phyloP scores from a whole-genome alignment of 345 rosid species.

The Corymbia maculata region DNA sequence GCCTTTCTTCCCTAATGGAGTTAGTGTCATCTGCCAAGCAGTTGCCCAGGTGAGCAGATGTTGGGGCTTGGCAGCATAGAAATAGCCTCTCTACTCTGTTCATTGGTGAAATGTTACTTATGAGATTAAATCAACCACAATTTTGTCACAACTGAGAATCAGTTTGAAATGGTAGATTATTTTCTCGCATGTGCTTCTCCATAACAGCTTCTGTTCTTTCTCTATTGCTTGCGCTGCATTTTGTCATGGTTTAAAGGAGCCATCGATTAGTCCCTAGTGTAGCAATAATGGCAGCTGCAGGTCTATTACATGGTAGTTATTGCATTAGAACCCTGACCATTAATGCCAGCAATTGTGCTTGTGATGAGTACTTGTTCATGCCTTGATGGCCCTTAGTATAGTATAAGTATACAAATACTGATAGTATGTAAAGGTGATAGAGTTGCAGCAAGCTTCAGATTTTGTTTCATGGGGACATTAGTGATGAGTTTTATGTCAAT shows the following conservation, averaged over 20 bases:
- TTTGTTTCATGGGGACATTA: background rate
- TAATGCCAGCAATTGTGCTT: background rate
- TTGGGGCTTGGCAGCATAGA: background rate
- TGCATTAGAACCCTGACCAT: background rate
- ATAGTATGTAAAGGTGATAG: background rate
- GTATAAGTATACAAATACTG: background rate
- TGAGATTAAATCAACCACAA: background rate
- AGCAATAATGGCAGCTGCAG: background rate
- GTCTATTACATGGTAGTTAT: background rate
- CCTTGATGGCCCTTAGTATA: background rate
- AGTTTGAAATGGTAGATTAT: background rate
- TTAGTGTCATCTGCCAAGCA: conserved; percentile 44
- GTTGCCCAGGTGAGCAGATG: conserved; percentile 24
- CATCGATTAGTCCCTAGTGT: background rate
- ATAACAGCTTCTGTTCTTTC: background rate
- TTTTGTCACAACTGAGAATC: background rate
- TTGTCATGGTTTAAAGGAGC: background rate
- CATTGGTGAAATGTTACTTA: background rate
- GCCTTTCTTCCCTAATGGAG: conserved; percentile 67
- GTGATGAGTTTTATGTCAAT: background rate
- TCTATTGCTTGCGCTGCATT: background rate
- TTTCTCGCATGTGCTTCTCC: background rate
- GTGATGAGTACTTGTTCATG: background rate
- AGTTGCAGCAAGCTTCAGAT: background rate
- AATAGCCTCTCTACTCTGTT: background rate